Base-by-base conservation (phyloP, 2,329 filamentous ascomycete species). In the Fusarium verticillioides region DNA sequence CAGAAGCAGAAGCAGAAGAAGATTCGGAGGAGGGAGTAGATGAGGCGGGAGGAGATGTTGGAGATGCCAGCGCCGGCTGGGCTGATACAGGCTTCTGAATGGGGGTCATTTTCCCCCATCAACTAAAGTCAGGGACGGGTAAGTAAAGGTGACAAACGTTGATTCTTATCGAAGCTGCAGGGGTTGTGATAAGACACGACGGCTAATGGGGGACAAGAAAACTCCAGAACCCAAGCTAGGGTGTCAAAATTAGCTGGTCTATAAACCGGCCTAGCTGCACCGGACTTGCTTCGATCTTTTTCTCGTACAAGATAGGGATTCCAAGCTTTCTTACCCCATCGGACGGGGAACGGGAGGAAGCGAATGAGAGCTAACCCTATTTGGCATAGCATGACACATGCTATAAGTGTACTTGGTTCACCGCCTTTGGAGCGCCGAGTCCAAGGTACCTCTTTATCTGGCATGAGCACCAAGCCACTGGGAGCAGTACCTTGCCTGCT, bases 81-180 rank as follows among this genome's bases (percentile, higher is more conserved):
- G 69, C 69, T 75, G 72, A 75, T 74, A 53, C 63, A 52, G 58
- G 57, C 50, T 66, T 75, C 70, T 76, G 74, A 70, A 72, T 76
- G 73, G 73, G 64, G 64, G 59, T 72, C 69, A 75, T 72, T 76
- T 75, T 76, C 58, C 69, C 71, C 67, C 66, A 60, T 74, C 69
- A 60, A 60, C 63, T 59, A 59, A 66, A 43, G 49, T 37, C 44
- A 56, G 61, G 53, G 37, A 60, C 62, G 60, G 36, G 62, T 30
- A 59, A 47, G 57, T 62, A 63, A 70, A 73, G 61, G 70, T 73
- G 62, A 73, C 70, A 59, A 68, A 66, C 53, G 66, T 62, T 53
- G 52, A 37, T 23, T 64, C 69, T 74, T 74, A 75, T 74, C 72
- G 60, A 49, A 49, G 43, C 39, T 50, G 54, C 69, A 70, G 63